Conservation (phyloP, 495 filamentous ascomycete genomes). For the Talaromyces nanjingensis region DNA sequence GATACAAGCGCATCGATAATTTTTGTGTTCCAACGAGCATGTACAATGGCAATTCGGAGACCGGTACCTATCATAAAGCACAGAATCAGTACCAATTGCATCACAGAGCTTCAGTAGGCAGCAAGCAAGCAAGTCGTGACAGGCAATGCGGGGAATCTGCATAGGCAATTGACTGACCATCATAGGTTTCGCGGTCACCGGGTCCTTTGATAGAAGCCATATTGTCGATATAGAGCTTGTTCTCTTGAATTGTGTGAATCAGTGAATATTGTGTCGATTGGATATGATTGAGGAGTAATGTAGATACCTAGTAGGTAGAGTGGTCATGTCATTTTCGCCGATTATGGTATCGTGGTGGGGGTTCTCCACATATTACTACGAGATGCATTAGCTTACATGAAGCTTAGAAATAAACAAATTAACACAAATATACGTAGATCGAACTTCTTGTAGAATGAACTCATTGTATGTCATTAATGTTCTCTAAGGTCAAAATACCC, state of each 20-base stretch:
- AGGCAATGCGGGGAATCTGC: not conserved
- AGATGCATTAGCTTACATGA: slow-evolving; percentile 1
- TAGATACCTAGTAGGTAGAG: not conserved
- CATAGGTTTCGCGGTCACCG: slow-evolving; percentile 41
- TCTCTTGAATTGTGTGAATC: not conserved
- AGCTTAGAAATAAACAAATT: not conserved
- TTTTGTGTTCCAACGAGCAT: slow-evolving; percentile 85
- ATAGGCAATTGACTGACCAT: slow-evolving; percentile 36
- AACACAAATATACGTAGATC: not conserved
- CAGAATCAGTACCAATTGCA: slow-evolving; percentile 9
- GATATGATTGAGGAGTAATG: not conserved
- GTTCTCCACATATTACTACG: slow-evolving; percentile 3
- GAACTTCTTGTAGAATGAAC: not conserved
- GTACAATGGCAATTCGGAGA: slow-evolving; percentile 88
- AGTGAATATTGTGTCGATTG: not conserved
- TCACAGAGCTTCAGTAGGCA: slow-evolving; percentile 21
- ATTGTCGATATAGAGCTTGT: not conserved
- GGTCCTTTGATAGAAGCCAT: slow-evolving; percentile 53
- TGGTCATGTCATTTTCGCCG: not conserved
- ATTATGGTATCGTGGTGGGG: not conserved
- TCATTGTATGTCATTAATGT: slow-evolving; percentile 9
- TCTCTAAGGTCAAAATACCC: not conserved
- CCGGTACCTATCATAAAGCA: slow-evolving; percentile 51
- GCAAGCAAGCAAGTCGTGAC: not conserved
- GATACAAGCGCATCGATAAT: slow-evolving; percentile 73